A percentile compares a stretch with the other conserved stretches of the same genome.
Conservation (phyloP, 2,329 filamentous ascomycete genomes). For the Epichloe bromicola region DNA sequence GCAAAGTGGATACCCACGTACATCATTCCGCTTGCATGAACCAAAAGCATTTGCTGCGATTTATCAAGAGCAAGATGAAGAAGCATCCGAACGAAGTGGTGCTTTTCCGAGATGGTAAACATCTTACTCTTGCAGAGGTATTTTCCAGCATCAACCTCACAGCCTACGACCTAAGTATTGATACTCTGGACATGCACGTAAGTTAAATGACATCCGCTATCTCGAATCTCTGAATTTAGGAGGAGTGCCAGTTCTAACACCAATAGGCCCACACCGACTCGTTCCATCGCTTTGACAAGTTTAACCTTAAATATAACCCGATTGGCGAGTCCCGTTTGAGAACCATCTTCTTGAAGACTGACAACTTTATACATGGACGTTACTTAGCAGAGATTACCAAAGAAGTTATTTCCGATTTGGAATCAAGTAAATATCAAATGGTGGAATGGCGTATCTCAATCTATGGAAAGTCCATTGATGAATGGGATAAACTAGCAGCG, state of each 20-base stretch:
- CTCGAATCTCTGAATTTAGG: neutral
- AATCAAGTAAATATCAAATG: conserved; percentile 99
- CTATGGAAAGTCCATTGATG: conserved; percentile 80
- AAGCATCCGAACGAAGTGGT: conserved; percentile 92
- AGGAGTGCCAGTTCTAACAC: neutral
- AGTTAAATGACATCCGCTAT: conserved; percentile 16
- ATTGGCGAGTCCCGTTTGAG: conserved; percentile 88
- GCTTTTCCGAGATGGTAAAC: conserved; percentile 79
- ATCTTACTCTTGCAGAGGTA: conserved; percentile 81
- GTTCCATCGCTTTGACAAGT: conserved; percentile 98
- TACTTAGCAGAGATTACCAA: conserved; percentile 97
- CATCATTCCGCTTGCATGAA: conserved; percentile 99
- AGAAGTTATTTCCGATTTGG: conserved; percentile 91
- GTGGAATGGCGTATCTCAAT: conserved; percentile 98
- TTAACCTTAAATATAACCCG: conserved; percentile 98
- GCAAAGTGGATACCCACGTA: conserved; percentile 97
- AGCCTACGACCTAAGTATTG: conserved; percentile 94
- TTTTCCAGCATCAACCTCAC: conserved; percentile 97
- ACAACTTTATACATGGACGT: conserved; percentile 91
- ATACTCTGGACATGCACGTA: conserved; percentile 97
- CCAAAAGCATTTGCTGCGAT: conserved; percentile 92
- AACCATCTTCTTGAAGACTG: conserved; percentile 98
- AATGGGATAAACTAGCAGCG: conserved; percentile 94
- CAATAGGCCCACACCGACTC: conserved; percentile 81
- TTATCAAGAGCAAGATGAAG: conserved; percentile 99